These are phyloP conservation scores for Schizophyllum commune DNA, from an alignment of 1,284 basidiomycete species.

Conservation along the genomic window DNA sequence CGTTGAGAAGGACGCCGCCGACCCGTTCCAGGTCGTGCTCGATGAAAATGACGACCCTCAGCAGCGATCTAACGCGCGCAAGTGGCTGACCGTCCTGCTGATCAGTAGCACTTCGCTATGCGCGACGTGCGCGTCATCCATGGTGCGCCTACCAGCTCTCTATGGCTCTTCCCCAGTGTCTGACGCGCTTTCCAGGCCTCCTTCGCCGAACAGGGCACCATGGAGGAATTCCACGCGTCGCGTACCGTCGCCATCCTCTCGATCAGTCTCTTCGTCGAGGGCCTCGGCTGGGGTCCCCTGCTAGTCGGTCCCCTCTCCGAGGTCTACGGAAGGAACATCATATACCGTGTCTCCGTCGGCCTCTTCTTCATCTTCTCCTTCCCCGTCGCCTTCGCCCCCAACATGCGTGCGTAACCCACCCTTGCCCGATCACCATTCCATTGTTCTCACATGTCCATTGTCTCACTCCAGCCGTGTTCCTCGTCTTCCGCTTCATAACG, in stretches of 20 bases:
- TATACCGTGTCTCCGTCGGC: constrained; percentile 45
- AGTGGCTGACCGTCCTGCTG: constrained; percentile 52
- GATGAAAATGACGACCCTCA: background rate
- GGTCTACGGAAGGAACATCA: constrained; percentile 46
- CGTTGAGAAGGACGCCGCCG: background rate
- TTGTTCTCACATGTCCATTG: background rate
- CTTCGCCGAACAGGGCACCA: constrained; percentile 57
- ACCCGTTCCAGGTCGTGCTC: background rate
- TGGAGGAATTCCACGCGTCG: constrained; percentile 51
- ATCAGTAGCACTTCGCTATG: constrained; percentile 51
- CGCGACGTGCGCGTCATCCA: constrained; percentile 65
- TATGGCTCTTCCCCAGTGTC: background rate
- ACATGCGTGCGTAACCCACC: constrained; percentile 33
- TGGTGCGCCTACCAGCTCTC: constrained; percentile 35
- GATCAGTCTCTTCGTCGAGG: constrained; percentile 61
- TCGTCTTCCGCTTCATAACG: constrained; percentile 65
- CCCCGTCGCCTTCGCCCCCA: constrained; percentile 61
- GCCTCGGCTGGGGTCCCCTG: constrained; percentile 38
- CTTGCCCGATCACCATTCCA: background rate
- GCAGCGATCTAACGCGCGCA: constrained; percentile 14
- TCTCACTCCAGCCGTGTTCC: constrained; percentile 36
- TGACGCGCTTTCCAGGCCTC: constrained; percentile 36
- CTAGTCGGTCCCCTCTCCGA: constrained; percentile 44
- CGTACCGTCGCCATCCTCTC: constrained; percentile 61
- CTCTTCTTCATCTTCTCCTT: constrained; percentile 49